These are phyloP conservation scores for Sextonia rubra DNA, from an alignment of 164 flowering plant genomes.

Conservation along the genomic window DNA sequence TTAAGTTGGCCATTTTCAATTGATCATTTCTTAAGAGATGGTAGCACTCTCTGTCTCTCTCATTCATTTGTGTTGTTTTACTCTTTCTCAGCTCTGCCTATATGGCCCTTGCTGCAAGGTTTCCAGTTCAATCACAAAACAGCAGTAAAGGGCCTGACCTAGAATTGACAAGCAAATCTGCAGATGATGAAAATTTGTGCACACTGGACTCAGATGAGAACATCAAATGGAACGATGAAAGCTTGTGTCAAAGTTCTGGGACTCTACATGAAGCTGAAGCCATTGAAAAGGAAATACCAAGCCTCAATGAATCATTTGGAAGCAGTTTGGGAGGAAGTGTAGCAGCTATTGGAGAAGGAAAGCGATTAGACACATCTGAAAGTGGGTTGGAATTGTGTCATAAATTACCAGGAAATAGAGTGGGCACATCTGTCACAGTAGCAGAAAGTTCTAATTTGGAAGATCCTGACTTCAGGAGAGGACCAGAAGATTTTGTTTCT, in stretches of 20 bases:
- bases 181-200: slow-evolving; percentile 27
- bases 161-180: slow-evolving; percentile 10
- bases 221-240: slow-evolving; percentile 17
- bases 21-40: neutral
- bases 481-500: slow-evolving; percentile 14
- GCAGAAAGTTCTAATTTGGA: slow-evolving; percentile 8
- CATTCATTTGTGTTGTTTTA: neutral
- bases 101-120: slow-evolving; percentile 52
- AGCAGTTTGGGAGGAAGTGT: slow-evolving; percentile 4
- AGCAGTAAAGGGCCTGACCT: neutral
- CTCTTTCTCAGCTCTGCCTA: slow-evolving; percentile 49
- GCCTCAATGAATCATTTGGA: slow-evolving; percentile 22
- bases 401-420: slow-evolving; percentile 7
- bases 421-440: slow-evolving; percentile 8
- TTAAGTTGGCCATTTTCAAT: neutral
- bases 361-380: neutral
- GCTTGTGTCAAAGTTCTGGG: slow-evolving; percentile 10
- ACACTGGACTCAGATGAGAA: slow-evolving; percentile 10
- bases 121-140: slow-evolving; percentile 28
- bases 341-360: slow-evolving; percentile 9
- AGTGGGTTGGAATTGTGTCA: slow-evolving; percentile 1
- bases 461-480: slow-evolving; percentile 9
- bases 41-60: neutral
- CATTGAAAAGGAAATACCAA: slow-evolving; percentile 15
- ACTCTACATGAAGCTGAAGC: slow-evolving; percentile 8